Conservation (phyloP, 1,139 yeast species). For the Scheffersomyces insectosa region DNA sequence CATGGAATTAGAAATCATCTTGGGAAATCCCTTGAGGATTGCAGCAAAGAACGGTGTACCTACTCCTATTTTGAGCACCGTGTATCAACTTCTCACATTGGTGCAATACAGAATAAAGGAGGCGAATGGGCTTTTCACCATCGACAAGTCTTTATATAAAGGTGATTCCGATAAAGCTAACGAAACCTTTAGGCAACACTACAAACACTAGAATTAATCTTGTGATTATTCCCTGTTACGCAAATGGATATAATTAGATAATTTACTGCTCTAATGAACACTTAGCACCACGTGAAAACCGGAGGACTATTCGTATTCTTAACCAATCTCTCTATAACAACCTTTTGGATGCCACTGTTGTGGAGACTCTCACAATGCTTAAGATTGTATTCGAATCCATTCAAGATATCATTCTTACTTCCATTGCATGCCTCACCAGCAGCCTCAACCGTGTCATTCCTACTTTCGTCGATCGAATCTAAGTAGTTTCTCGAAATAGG, state of each 20-base stretch:
- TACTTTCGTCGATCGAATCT: background rate
- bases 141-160: constrained; percentile 29
- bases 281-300: constrained; percentile 68
- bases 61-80: constrained; percentile 57
- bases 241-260: background rate
- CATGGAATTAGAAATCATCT: constrained; percentile 68
- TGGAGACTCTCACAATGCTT: constrained; percentile 1
- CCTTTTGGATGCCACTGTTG: constrained; percentile 33
- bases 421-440: background rate
- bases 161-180: constrained; percentile 34
- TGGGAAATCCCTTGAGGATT: constrained; percentile 68
- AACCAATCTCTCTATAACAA: constrained; percentile 63
- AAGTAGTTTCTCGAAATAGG: background rate
- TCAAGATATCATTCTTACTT: background rate
- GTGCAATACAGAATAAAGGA: constrained; percentile 64
- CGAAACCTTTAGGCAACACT: constrained; percentile 19
- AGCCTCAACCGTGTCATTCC: background rate
- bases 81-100: constrained; percentile 58
- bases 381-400: constrained; percentile 1
- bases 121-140: constrained; percentile 41
- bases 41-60: constrained; percentile 57
- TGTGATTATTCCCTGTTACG: background rate
- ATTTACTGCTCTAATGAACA: background rate
- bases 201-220: constrained; percentile 1
- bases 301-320: constrained; percentile 60